A percentile compares a stretch with the other conserved stretches of the same genome.
phyloP scores from a whole-genome alignment of 2,329 filamentous ascomycete species.

The Didymella glomerata region DNA sequence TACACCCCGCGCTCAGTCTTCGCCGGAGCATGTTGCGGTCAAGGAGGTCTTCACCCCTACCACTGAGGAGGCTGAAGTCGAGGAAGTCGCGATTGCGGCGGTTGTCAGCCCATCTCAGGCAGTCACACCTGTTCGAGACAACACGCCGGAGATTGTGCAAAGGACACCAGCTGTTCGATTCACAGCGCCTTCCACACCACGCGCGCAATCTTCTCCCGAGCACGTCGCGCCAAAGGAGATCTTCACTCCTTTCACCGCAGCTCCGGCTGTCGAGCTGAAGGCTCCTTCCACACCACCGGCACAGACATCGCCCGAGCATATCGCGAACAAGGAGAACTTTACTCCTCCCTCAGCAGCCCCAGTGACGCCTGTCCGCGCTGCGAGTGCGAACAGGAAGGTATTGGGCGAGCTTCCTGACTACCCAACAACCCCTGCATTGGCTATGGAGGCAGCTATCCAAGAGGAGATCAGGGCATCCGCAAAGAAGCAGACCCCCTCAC shows the following conservation, averaged over 20 bases:
- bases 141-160: slow-evolving; percentile 14
- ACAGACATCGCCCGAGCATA: slow-evolving; percentile 19
- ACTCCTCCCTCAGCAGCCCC: slow-evolving; percentile 13
- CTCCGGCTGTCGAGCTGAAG: slow-evolving; percentile 13
- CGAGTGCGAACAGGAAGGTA: slow-evolving; percentile 21
- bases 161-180: slow-evolving; percentile 18
- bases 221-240: slow-evolving; percentile 18
- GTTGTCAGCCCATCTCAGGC: not conserved
- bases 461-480: slow-evolving; percentile 38
- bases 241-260: slow-evolving; percentile 6
- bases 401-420: slow-evolving; percentile 26
- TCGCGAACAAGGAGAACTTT: slow-evolving; percentile 23
- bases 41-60: slow-evolving; percentile 16
- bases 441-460: slow-evolving; percentile 38
- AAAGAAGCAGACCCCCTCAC: slow-evolving; percentile 39
- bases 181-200: slow-evolving; percentile 15
- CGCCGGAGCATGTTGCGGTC: slow-evolving; percentile 10
- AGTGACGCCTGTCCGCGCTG: slow-evolving; percentile 19
- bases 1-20: slow-evolving; percentile 5
- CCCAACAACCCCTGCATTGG: slow-evolving; percentile 35
- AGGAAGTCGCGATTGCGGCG: not conserved
- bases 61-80: not conserved
- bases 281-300: slow-evolving; percentile 17
- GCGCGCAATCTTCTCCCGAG: slow-evolving; percentile 16
- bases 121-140: slow-evolving; percentile 11